Conservation (phyloP, 805 yeast species). For the Saccharomyces paradoxus region DNA sequence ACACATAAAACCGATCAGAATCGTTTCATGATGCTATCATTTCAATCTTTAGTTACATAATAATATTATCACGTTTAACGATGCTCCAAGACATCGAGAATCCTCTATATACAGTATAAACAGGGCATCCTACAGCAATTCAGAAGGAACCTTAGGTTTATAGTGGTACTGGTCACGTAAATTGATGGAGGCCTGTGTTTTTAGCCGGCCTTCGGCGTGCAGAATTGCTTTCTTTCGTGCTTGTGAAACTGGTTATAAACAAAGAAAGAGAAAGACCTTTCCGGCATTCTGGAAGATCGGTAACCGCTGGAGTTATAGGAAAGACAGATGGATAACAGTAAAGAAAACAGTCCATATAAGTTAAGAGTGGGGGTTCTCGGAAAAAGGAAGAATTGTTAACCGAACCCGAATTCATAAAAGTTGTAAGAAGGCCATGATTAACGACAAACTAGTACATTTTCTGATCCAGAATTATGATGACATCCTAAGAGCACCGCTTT, state of each 20-base stretch:
- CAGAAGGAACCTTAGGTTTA: neutral
- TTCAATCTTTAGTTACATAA: neutral
- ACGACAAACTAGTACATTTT: conserved; percentile 11
- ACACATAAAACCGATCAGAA: neutral
- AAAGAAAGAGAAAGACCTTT: neutral
- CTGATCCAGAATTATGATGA: conserved; percentile 18
- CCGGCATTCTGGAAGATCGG: conserved; percentile 2
- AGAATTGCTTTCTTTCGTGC: neutral
- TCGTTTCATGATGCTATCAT: neutral
- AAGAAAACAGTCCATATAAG: neutral
- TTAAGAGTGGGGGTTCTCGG: neutral
- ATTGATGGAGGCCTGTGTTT: neutral
- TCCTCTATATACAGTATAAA: neutral
- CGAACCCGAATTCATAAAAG: neutral
- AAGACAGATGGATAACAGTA: neutral
- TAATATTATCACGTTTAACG: neutral
- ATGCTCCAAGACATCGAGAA: neutral
- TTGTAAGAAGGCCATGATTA: conserved; percentile 1
- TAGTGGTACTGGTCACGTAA: neutral
- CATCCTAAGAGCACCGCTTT: conserved; percentile 17
- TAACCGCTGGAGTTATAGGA: conserved; percentile 1
- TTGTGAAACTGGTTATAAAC: neutral
- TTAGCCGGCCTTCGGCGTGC: neutral
- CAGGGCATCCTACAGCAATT: neutral
- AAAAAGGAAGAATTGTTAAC: neutral